Evolutionary conservation across 179 eudicot species (phyloP), one percentile per base, ranked within the genome.

Genomic region (Corrigiola litoralis): DNA sequence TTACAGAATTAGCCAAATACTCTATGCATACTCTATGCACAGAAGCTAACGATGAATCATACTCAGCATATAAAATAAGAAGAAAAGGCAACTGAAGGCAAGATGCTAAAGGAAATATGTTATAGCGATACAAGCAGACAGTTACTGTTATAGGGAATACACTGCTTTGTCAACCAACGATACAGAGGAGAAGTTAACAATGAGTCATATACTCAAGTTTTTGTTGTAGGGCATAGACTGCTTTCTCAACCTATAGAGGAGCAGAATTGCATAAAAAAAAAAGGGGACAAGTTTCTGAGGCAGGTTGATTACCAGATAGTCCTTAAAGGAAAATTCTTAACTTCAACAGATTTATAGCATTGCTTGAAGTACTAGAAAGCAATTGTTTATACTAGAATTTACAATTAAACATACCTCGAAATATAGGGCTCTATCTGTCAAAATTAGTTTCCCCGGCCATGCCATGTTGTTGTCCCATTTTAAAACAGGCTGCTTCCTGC

Each of bases 401-500:
- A 49, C 61, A 62, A 52, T n/a, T 24, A 48, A 11, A 60, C 48
- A 27, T 82, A 91, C 97, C 96, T 92, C 98, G 76, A 89, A 92
- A 80, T 92, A 87, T 20, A 92, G 88, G 53, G 96, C 91, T 61
- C 67, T 87, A 65, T 92, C 95, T 18, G 98, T 92, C 85, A 92
- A 81, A 20, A 84, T 86, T 63, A 89, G 77, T 71, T 87, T 87
- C 69, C 98, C 98, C 2, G 98, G 98, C 91, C 94, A 89, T 65
- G 96, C 95, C 79, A 89, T 79, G 82, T 89, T 85, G 61, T 85
- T 82, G 67, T 92, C 87, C 98, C 98, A 92, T 82, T 76, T 85
- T 51, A 92, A 69, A 46, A 92, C 91, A 61, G 96, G 96, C 63
- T 82, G 90, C 81, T 85, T 85, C 76, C 82, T 78, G 79, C 87